phyloP scores from a whole-genome alignment of 495 filamentous ascomycete species.

The Talaromyces ruber region DNA sequence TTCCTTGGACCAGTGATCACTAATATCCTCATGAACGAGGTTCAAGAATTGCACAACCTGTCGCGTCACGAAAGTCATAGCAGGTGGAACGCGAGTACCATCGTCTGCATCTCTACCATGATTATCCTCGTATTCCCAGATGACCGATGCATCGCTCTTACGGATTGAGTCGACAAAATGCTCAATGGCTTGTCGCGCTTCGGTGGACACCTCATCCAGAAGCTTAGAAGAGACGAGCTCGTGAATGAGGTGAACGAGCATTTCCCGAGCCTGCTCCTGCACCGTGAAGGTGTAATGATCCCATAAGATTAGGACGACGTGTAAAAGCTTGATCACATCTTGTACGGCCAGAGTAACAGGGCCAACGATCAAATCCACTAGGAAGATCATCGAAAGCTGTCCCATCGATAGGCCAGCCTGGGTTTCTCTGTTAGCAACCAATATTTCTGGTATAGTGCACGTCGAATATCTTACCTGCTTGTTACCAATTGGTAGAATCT shows the following conservation, averaged over 20 bases:
- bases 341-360: constrained; percentile 70
- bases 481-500: constrained; percentile 74
- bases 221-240: constrained; percentile 89
- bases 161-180: constrained; percentile 87
- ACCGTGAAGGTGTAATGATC: constrained; percentile 94
- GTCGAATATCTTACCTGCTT: constrained; percentile 53
- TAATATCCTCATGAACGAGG: constrained; percentile 74
- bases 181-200: constrained; percentile 69
- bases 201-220: constrained; percentile 57
- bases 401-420: constrained; percentile 78
- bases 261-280: constrained; percentile 92
- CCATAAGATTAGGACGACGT: constrained; percentile 91
- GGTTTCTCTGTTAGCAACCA: constrained; percentile 10
- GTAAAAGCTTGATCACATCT: constrained; percentile 74
- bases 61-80: constrained; percentile 75
- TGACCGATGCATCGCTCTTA: constrained; percentile 71
- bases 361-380: constrained; percentile 93
- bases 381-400: constrained; percentile 83
- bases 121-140: constrained; percentile 92
- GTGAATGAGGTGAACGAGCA: constrained; percentile 96
- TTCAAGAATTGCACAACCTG: constrained; percentile 80
- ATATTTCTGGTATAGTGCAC: neutral
- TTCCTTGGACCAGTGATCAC: constrained; percentile 81
- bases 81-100: constrained; percentile 70
- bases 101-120: constrained; percentile 62